Base-by-base conservation (phyloP, 192 early-diverging fungal genomes). In the Backusella psychrophila region DNA sequence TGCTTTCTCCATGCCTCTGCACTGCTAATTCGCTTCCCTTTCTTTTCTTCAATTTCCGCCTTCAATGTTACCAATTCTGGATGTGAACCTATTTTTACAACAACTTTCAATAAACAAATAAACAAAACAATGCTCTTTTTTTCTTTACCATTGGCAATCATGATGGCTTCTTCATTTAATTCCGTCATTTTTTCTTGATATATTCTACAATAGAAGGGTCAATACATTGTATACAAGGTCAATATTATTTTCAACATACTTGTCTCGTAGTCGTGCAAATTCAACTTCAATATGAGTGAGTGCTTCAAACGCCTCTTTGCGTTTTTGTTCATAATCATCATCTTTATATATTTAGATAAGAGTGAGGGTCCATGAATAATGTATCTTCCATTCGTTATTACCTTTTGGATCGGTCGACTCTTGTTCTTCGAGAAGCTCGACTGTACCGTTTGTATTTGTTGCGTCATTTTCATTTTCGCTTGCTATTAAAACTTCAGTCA, bases 271-370 rank as follows among this genome's bases (percentile, higher is more conserved):
- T 46, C 81, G 78, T 33, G 88, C 88, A 80, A 89, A 89, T 69
- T 87, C 88, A 8, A 87, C 67, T 75, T 89, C 88, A 49, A 89
- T 89, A 70, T 84, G 82, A 11, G 86, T 87, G 69, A 89, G 77
- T 4, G 87, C 85, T 6, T 87, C 78, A 63, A 89, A 69, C 8
- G 88, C 88, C 59, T 86, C 86, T 63, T 86, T 86, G 49, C 86
- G 88, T n/a, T 71, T 67, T 26, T 81, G 80, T 39, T 87, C 81
- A 69, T 80, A 82, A 49, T 87, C 88, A 34, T 67, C 42, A 74
- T 87, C 88, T 77, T 33, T 19, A 33, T 39, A 73, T 67, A 31
- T 3, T 33, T 29, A 26, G 39, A 23, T 8, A 65, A 7, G 34
- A 29, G 14, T 1, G 29, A 63, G 39, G 12, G 15, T 3, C 9